Percentiles rank a stretch among this genome's conserved stretches.
These are phyloP conservation scores for Conticribra weissflogii DNA, from an alignment of 108 stramenopile genomes.

Conservation along the genomic window DNA sequence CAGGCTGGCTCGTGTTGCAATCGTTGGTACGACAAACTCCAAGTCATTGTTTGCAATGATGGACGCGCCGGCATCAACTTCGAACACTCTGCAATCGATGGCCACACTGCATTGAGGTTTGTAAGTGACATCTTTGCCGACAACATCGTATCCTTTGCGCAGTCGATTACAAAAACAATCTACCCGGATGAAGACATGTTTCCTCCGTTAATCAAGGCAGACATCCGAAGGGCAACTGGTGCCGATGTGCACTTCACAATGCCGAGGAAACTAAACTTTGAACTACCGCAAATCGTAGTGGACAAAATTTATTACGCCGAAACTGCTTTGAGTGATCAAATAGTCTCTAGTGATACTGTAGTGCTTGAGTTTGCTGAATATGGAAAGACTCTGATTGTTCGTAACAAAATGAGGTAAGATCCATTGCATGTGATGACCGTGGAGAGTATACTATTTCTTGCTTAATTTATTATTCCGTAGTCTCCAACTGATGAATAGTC, in stretches of 20 bases:
- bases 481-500: neutral
- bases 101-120: constrained; percentile 86
- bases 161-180: constrained; percentile 83
- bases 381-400: constrained; percentile 77
- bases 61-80: constrained; percentile 73
- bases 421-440: too few relatives aligned
- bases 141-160: constrained; percentile 82
- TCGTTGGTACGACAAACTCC: constrained; percentile 91
- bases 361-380: constrained; percentile 79
- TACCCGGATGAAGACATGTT: constrained; percentile 53
- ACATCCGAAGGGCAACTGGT: constrained; percentile 56
- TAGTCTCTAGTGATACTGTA: constrained; percentile 68
- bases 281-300: constrained; percentile 56
- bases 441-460: too few relatives aligned
- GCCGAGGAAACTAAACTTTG: constrained; percentile 81
- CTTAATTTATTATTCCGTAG: too few relatives aligned
- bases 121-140: constrained; percentile 88
- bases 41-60: constrained; percentile 56
- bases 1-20: constrained; percentile 81
- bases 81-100: constrained; percentile 90
- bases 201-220: constrained; percentile 68
- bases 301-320: constrained; percentile 83
- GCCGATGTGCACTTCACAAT: constrained; percentile 47
- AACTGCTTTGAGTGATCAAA: constrained; percentile 79
- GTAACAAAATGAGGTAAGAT: constrained; percentile 67